Evolutionary conservation across 192 early-diverging fungal genomes (phyloP).

Genomic region (Coemansia asiatica): DNA sequence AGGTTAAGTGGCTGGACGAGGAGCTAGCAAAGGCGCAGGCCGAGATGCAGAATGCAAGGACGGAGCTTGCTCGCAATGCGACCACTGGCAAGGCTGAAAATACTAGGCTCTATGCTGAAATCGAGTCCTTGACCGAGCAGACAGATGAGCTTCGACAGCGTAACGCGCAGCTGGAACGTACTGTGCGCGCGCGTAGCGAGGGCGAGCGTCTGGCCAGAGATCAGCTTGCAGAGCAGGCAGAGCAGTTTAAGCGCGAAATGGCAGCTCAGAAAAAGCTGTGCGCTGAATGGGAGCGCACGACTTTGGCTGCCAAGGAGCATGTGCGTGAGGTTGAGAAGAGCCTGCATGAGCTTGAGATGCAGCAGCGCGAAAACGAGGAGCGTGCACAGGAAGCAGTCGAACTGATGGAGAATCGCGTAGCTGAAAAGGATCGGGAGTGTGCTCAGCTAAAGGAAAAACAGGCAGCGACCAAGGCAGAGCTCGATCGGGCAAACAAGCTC

Average conservation of each 20-base stretch:
- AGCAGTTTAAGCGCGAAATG: conserved; percentile 70
- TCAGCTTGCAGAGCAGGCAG: conserved; percentile 58
- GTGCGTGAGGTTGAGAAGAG: conserved; percentile 58
- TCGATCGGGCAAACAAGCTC: conserved; percentile 35
- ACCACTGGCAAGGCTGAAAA: conserved; percentile 46
- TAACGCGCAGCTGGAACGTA: conserved; percentile 38
- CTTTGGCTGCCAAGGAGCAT: conserved; percentile 57
- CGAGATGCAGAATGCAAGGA: conserved; percentile 42
- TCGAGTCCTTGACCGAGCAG: conserved; percentile 57
- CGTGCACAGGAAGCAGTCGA: conserved; percentile 30
- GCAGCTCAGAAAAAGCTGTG: conserved; percentile 63
- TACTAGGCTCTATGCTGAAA: conserved; percentile 55
- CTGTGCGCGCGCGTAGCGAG: conserved; percentile 58
- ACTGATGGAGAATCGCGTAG: conserved; percentile 46
- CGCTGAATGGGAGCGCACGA: conserved; percentile 61
- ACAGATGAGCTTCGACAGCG: conserved; percentile 52
- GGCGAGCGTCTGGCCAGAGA: conserved; percentile 53
- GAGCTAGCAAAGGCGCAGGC: conserved; percentile 59
- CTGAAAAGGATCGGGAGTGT: conserved; percentile 43
- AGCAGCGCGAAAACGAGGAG: conserved; percentile 41
- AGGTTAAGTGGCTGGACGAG: conserved; percentile 66
- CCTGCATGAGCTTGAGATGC: conserved; percentile 53
- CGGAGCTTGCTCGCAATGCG: conserved; percentile 27
- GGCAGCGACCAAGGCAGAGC: conserved; percentile 18
- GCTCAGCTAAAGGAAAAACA: not conserved